Evolutionary conservation across 2,329 filamentous ascomycete species (phyloP), one percentile per base, ranked within the genome.

Genomic region (Plectosphaerella cucumerina): DNA sequence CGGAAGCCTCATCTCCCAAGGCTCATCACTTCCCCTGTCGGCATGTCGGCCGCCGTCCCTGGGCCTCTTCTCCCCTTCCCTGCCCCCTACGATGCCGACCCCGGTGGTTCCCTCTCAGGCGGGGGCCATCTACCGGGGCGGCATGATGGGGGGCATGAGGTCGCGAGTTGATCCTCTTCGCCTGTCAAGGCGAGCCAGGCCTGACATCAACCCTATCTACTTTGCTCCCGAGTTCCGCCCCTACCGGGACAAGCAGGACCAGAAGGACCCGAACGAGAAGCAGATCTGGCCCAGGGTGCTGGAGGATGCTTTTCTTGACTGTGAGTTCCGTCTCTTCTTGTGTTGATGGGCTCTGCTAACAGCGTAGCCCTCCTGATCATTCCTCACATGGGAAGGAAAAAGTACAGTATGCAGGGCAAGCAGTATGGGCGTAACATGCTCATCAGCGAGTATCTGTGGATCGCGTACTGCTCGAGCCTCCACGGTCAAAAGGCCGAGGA

Each of bases 391-490:
- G 82, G 82, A 31, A 75, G 83, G 47, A 78, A 81, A 60, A 87
- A 87, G 69, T 85, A 83, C 62, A 82, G 78, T 52, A 84, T 84
- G 69, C 77, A 78, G 55, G 77, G 80, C 34, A 80, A 83, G 62
- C 78, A 81, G 37, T 81, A 84, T 58, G 84, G 85, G 5, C 80
- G 85, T 46, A 88, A 88, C 67, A 85, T 86, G 77, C 74, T 88
- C 50, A 86, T 88, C 60, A 80, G 77, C 60, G 82, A 85, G 65
- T 87, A 87, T 65, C 76, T 87, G 43, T 86, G 77, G 77, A 75
- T 80, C 53, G 72, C 75, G 10, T 74, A 75, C 58, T 70, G 70
- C 62, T 65, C 67, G 31, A 64, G 67, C 31, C 68, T 80, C 52
- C 70, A 73, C 26, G 76, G 76, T 3, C 66, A 67, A 45, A 66